Base-by-base conservation (phyloP, 352 stramenopile species). In the Globisporangium camurandrum region DNA sequence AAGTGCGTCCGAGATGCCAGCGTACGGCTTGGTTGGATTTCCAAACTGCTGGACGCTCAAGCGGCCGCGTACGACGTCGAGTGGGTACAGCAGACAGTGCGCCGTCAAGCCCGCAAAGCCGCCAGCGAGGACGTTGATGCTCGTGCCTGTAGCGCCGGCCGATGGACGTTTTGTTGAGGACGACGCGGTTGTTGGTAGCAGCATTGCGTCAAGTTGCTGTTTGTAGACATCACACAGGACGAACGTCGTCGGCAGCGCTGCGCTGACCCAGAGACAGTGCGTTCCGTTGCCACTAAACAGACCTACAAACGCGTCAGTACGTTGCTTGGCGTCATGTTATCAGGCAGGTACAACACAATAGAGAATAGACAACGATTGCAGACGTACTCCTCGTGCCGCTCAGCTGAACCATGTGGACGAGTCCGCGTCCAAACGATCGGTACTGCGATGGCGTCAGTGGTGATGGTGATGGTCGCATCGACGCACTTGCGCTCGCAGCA, bases 241-340 rank as follows among this genome's bases (percentile, higher is more conserved):
- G 36, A 92, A 84, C 51, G 91, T 91, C 38, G 76, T 83, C 14
- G 80, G 78, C 23, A 94, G 71, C 22, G 76, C 88, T 27, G 80
- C 80, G n/a, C 91, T 63, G 20, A 89, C 62, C 75, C 77, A 86
- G n/a, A 89, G 63, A 49, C 80, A 92, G 51, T 94, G 80, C 6
- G 70, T 66, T 4, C 91, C 59, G 52, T 94, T 94, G 17, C 83
- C 83, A 31, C 75, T 88, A 55, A 79, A 92, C 42, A 92, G 55
- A 48, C 67, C 67, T 76, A 30, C 34, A 56, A n/a, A 40, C 31
- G n/a, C 38, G 24, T 16, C 20, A 40, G 9, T 30, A 33, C 7
- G n/a, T n/a, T n/a, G n/a, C n/a, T n/a, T n/a, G n/a, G n/a, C n/a
- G n/a, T n/a, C n/a, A n/a, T n/a, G n/a, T n/a, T n/a, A n/a, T 45